A percentile compares a stretch with the other conserved stretches of the same genome.
These are phyloP conservation scores for Colletotrichum tamarilloi DNA, from an alignment of 2,329 filamentous ascomycete genomes.

Conservation along the genomic window DNA sequence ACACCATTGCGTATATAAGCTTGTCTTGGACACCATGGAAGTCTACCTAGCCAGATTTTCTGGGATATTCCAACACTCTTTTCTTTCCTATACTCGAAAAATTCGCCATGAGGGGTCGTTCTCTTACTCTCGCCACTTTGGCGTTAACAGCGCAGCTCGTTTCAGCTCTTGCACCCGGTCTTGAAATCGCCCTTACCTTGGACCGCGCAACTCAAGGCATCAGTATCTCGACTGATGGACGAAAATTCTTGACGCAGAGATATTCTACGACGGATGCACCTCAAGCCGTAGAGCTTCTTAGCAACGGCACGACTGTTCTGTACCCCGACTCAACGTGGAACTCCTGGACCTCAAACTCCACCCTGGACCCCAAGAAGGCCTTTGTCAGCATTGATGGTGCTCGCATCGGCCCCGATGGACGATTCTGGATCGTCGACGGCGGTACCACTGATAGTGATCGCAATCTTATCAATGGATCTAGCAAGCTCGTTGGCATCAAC, in stretches of 20 bases:
- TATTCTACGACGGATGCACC: conserved; percentile 9
- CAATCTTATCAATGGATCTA: background rate
- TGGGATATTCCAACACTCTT: too few relatives aligned
- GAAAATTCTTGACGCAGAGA: conserved; percentile 10
- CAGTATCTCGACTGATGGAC: conserved; percentile 8
- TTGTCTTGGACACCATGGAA: too few relatives aligned
- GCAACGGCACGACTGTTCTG: background rate
- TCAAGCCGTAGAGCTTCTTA: conserved; percentile 3
- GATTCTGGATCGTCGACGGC: conserved; percentile 15
- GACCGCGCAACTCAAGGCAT: conserved; percentile 15
- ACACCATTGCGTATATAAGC: too few relatives aligned
- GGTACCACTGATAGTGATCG: background rate
- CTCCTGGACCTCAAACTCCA: conserved; percentile 7
- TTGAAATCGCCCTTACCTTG: background rate
- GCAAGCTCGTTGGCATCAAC: conserved; percentile 15
- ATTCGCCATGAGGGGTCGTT: background rate
- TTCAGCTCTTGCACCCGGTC: background rate
- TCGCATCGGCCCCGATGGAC: conserved; percentile 8
- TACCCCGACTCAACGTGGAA: conserved; percentile 8
- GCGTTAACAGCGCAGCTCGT: background rate
- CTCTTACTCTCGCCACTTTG: background rate
- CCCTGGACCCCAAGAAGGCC: conserved; percentile 3
- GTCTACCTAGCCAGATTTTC: too few relatives aligned
- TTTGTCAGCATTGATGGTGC: conserved; percentile 14
- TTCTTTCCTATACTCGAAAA: too few relatives aligned